A percentile compares a stretch with the other conserved stretches of the same genome.
phyloP scores from a whole-genome alignment of 805 yeast species.

The Blastobotrys terrestris region DNA sequence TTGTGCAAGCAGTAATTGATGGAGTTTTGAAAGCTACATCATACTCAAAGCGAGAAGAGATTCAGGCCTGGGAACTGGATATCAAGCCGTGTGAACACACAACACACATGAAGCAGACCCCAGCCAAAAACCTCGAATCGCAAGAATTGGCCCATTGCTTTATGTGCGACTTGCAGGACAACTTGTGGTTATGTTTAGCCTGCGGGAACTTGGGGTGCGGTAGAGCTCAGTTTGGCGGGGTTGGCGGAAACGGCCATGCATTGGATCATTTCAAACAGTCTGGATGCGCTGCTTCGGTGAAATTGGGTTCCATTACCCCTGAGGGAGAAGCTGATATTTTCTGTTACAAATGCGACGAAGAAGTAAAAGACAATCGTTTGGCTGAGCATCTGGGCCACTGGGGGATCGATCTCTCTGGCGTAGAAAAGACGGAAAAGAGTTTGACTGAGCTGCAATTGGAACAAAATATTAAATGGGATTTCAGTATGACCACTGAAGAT shows the following conservation, averaged over 20 bases:
- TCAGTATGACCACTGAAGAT: conserved; percentile 63
- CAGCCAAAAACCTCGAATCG: conserved; percentile 7
- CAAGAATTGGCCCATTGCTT: conserved; percentile 28
- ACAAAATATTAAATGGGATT: conserved; percentile 91
- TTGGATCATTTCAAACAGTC: conserved; percentile 55
- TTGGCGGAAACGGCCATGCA: conserved; percentile 93
- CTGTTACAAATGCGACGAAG: conserved; percentile 87
- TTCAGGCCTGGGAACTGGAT: conserved; percentile 89
- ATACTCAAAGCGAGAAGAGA: conserved; percentile 54
- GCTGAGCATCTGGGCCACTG: conserved; percentile 44
- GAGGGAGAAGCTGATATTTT: conserved; percentile 74
- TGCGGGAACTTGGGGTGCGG: conserved; percentile 97
- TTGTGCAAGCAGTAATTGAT: conserved; percentile 33
- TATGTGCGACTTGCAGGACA: conserved; percentile 50
- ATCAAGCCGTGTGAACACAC: conserved; percentile 77
- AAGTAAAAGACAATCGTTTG: conserved; percentile 65
- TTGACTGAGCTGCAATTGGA: conserved; percentile 86
- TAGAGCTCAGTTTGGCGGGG: conserved; percentile 86
- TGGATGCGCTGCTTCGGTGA: conserved; percentile 78
- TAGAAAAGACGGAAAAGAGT: conserved; percentile 76
- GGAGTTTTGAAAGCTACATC: conserved; percentile 54
- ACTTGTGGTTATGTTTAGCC: conserved; percentile 85
- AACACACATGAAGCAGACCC: conserved; percentile 41
- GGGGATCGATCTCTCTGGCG: conserved; percentile 56
- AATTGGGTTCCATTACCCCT: conserved; percentile 79